phyloP scores from a whole-genome alignment of 495 filamentous ascomycete genomes.

The Penicillium lividum region DNA sequence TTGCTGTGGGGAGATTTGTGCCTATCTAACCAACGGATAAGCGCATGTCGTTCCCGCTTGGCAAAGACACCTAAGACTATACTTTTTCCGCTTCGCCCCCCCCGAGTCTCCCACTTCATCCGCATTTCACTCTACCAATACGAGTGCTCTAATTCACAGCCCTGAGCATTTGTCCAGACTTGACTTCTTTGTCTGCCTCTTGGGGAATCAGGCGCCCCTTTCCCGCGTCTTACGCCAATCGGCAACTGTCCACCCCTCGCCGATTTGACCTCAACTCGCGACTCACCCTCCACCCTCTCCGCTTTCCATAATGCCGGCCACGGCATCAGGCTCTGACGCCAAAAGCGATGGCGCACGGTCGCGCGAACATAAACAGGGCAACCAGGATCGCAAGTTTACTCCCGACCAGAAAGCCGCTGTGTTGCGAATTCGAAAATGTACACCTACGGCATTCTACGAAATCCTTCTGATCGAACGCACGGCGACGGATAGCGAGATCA shows the following conservation, averaged over 20 bases:
- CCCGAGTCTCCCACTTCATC: constrained; percentile 19
- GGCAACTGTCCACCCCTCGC: constrained; percentile 5
- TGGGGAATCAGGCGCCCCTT: constrained; percentile 22
- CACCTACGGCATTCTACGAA: constrained; percentile 88
- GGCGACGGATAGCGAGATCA: constrained; percentile 80
- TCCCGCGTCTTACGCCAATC: constrained; percentile 23
- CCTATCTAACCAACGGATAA: constrained; percentile 13
- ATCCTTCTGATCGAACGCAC: constrained; percentile 77
- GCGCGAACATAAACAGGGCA: constrained; percentile 90
- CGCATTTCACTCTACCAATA: constrained; percentile 11
- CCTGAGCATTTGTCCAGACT: constrained; percentile 9
- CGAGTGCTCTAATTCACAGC: constrained; percentile 9
- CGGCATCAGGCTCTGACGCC: constrained; percentile 71
- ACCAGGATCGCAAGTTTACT: constrained; percentile 86
- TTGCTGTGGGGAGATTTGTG: constrained; percentile 5
- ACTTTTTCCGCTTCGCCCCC: constrained; percentile 20
- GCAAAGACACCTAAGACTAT: constrained; percentile 34
- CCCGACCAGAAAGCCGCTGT: constrained; percentile 88
- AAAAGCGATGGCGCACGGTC: constrained; percentile 62
- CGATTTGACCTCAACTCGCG: not conserved
- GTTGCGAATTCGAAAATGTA: constrained; percentile 79
- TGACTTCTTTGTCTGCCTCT: constrained; percentile 12
- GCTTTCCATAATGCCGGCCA: constrained; percentile 68
- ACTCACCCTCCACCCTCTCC: not conserved
- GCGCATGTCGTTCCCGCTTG: constrained; percentile 30